Evolutionary conservation across 345 rosid genomes (phyloP), one percentile per base, ranked within the genome.

Genomic region (Xanthoceras sorbifolium): DNA sequence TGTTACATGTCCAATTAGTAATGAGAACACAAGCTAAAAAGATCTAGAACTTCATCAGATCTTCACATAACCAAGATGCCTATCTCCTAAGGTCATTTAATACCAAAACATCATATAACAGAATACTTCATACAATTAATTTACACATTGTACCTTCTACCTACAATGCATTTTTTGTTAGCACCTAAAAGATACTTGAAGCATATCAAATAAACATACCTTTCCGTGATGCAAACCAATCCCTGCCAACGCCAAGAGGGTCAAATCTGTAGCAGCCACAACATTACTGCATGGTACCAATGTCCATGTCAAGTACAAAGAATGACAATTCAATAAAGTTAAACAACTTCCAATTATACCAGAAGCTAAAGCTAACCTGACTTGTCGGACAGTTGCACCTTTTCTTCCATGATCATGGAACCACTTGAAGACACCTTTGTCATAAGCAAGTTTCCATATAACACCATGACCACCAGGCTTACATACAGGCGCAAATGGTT

Each of bases 391-490:
- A 8, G 98, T 90, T 70, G 98, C 97, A 25, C 98, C 98, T 84
- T 85, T 92, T 85, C 94, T 90, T 84, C 92, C 92, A 84, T 92
- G 98, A 79, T 81, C 79, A 65, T 76, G 83, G 82, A 95, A 92
- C 98, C 98, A 95, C 69, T 87, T 74, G 79, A 92, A 95, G 77
- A 95, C 75, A 29, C 99, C 99, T 80, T 88, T 92, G 86, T 93
- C 96, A 73, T 88, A 78, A 66, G 99, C 99, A 79, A 95, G 90
- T 86, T 95, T 95, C 99, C 99, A 95, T 79, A 95, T 90, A 26
- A 86, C 98, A 73, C 94, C 99, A 89, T 93, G 98, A 82, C 99
- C 99, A 82, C 97, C 97, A 36, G 97, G 99, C 83, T 93, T 93
- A 82, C 93, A 93, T 76, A 95, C 90, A 57, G 97, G 97, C 61